phyloP scores from a whole-genome alignment of 495 filamentous ascomycete species.

The Trichoderma virens region DNA sequence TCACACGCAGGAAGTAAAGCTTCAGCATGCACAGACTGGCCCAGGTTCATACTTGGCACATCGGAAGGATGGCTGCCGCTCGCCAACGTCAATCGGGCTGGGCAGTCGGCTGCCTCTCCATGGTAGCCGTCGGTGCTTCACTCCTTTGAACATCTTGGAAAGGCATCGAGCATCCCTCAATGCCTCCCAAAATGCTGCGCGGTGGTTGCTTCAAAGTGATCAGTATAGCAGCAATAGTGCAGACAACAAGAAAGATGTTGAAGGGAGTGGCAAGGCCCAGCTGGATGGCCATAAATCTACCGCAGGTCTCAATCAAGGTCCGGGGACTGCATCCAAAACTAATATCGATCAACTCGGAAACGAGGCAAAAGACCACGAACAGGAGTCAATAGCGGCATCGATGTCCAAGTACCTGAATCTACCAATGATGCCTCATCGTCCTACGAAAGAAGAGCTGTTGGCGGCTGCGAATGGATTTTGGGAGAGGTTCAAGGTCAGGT shows the following conservation, averaged over 20 bases:
- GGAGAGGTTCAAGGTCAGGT: constrained; percentile 81
- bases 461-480: constrained; percentile 89
- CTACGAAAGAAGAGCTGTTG: constrained; percentile 88
- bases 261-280: neutral
- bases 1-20: neutral
- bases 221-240: neutral
- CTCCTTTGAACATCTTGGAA: neutral
- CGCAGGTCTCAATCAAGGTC: constrained; percentile 13
- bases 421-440: constrained; percentile 67
- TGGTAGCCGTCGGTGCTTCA: neutral
- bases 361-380: constrained; percentile 11
- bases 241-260: neutral
- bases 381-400: constrained; percentile 28
- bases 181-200: neutral
- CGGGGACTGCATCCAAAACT: constrained; percentile 11
- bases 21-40: neutral
- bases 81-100: neutral
- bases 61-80: neutral
- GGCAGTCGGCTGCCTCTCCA: neutral
- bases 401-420: constrained; percentile 51
- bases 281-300: neutral
- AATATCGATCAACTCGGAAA: constrained; percentile 13
- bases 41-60: neutral
- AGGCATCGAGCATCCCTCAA: neutral
- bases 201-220: neutral